These are phyloP conservation scores for Phytophthora crassamura DNA, from an alignment of 352 stramenopile species.

Conservation along the genomic window DNA sequence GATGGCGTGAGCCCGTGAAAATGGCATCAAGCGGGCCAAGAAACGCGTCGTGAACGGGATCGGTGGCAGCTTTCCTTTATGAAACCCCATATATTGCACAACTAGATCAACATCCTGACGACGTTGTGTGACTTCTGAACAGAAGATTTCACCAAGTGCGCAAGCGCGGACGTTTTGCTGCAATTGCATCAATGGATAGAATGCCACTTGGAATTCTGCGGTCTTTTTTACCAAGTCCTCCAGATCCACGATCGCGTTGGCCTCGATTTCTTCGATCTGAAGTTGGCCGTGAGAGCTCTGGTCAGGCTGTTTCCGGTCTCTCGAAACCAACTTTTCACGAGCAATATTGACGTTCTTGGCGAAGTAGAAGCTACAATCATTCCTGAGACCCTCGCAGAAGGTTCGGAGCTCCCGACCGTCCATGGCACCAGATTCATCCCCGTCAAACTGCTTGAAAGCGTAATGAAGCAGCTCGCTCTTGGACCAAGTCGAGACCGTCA, in stretches of 20 bases:
- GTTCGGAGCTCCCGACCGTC: constrained; percentile 55
- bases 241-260: constrained; percentile 57
- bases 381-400: constrained; percentile 67
- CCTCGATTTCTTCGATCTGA: constrained; percentile 19
- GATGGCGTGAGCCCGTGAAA: constrained; percentile 33
- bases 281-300: neutral
- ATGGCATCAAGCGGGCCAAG: constrained; percentile 46
- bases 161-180: constrained; percentile 62
- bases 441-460: constrained; percentile 74
- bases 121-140: constrained; percentile 41
- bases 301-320: constrained; percentile 16
- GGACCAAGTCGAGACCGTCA: constrained; percentile 55
- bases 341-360: constrained; percentile 66
- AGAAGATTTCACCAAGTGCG: constrained; percentile 62
- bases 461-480: constrained; percentile 65
- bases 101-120: constrained; percentile 54
- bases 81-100: constrained; percentile 70
- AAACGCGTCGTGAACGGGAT: constrained; percentile 45
- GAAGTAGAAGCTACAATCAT: constrained; percentile 69
- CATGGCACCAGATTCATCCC: constrained; percentile 70
- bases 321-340: constrained; percentile 50
- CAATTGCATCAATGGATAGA: constrained; percentile 73
- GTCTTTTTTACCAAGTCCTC: constrained; percentile 62
- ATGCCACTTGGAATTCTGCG: constrained; percentile 64
- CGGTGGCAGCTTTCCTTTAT: constrained; percentile 55